Evolutionary conservation across 2,329 filamentous ascomycete species (phyloP).

Genomic region (Tolypocladium tropicale): DNA sequence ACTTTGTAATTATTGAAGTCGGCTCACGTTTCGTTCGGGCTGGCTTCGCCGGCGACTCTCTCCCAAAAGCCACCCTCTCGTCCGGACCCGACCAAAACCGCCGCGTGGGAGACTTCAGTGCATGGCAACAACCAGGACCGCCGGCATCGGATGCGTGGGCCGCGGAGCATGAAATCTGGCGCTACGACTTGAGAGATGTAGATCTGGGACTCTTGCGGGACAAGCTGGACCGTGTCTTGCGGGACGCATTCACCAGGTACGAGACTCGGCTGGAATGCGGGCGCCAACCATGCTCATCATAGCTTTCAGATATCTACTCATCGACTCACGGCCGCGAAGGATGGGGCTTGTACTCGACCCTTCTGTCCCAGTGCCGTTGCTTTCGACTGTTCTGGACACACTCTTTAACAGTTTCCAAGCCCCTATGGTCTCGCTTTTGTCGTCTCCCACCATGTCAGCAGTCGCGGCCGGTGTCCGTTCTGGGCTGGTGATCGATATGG

Average conservation of each 20-base stretch:
- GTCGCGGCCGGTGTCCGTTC: conserved; percentile 76
- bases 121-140: conserved; percentile 47
- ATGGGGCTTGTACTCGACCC: conserved; percentile 70
- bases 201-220: conserved; percentile 77
- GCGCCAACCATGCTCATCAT: neutral
- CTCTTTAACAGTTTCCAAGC: conserved; percentile 74
- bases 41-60: conserved; percentile 77
- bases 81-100: conserved; percentile 70
- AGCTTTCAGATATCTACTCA: conserved; percentile 45
- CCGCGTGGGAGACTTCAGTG: conserved; percentile 71
- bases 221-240: conserved; percentile 72
- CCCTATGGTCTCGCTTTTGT: conserved; percentile 71
- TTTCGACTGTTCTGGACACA: conserved; percentile 66
- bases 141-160: conserved; percentile 47
- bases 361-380: conserved; percentile 63
- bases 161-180: conserved; percentile 64
- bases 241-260: conserved; percentile 74
- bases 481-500: conserved; percentile 80
- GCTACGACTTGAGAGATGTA: conserved; percentile 57
- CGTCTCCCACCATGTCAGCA: conserved; percentile 61
- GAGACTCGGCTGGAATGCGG: neutral
- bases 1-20: conserved; percentile 72
- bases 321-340: conserved; percentile 67
- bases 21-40: conserved; percentile 69
- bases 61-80: conserved; percentile 59